phyloP scores from a whole-genome alignment of 371 early-diverging fungal species.

The Fennellomyces sp. region DNA sequence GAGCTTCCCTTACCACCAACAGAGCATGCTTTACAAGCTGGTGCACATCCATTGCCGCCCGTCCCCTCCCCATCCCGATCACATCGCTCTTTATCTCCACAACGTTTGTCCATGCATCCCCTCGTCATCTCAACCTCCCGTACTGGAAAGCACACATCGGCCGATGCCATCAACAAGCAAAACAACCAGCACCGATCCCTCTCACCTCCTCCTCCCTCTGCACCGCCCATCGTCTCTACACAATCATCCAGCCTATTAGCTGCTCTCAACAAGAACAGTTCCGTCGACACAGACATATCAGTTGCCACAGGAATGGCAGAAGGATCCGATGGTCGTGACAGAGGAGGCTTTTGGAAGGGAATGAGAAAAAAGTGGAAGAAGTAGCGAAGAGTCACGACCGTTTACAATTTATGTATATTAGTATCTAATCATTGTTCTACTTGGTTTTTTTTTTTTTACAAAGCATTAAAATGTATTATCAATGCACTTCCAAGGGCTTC shows the following conservation, averaged over 20 bases:
- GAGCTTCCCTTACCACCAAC: too few relatives aligned
- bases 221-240: constrained; percentile 4
- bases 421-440: too few relatives aligned
- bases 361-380: constrained; percentile 32
- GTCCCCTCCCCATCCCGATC: neutral
- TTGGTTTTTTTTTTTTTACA: too few relatives aligned
- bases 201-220: constrained; percentile 13
- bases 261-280: neutral
- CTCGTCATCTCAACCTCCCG: constrained; percentile 2
- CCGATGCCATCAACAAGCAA: constrained; percentile 1
- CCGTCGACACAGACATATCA: neutral
- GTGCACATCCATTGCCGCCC: neutral
- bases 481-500: constrained; percentile 11
- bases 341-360: constrained; percentile 25
- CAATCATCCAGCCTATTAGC: constrained; percentile 4
- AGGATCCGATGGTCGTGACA: too few relatives aligned
- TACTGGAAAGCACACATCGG: constrained; percentile 6
- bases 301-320: neutral
- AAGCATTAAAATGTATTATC: too few relatives aligned
- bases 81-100: neutral
- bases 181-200: neutral
- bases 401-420: too few relatives aligned
- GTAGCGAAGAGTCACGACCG: too few relatives aligned
- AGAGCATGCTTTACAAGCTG: too few relatives aligned
- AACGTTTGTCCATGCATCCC: neutral